Evolutionary conservation across 208 protist genomes (phyloP).

Genomic region (Leishmania tarentolae): DNA sequence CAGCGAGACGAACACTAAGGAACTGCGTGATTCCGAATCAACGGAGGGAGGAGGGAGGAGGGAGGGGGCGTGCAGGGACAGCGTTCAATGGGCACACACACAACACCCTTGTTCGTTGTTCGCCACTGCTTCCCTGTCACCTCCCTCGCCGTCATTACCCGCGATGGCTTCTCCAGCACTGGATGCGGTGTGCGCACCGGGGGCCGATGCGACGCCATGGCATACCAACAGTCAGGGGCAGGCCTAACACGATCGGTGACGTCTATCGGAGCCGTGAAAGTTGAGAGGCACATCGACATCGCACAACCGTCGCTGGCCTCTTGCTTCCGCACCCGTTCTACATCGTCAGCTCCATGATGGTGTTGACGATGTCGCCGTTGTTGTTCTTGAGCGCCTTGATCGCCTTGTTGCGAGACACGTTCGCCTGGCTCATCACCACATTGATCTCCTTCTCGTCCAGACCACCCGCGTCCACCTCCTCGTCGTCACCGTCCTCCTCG

Average conservation of each 20-base stretch:
- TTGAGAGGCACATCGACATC: neutral
- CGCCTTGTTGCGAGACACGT: conserved; percentile 73
- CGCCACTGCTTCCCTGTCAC: neutral
- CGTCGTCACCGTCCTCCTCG: conserved; percentile 41
- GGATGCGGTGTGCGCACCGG: neutral
- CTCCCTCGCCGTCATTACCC: no score
- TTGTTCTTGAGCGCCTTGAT: conserved; percentile 87
- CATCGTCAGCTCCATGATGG: conserved; percentile 88
- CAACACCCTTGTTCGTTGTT: neutral
- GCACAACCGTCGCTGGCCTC: neutral
- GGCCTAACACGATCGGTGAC: neutral
- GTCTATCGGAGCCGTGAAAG: neutral
- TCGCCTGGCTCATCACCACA: conserved; percentile 78
- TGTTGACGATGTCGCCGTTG: conserved; percentile 88
- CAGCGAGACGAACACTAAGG: no score
- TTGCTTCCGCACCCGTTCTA: conserved; percentile 27
- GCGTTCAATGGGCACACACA: neutral
- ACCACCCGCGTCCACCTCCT: conserved; percentile 61
- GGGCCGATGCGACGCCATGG: neutral
- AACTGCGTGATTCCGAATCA: no score
- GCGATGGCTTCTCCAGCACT: neutral
- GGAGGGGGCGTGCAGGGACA: no score
- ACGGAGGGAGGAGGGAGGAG: no score
- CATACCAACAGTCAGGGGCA: neutral
- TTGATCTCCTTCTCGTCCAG: conserved; percentile 89